Base-by-base conservation (phyloP, 805 yeast species). In the Danielia oregonensis region DNA sequence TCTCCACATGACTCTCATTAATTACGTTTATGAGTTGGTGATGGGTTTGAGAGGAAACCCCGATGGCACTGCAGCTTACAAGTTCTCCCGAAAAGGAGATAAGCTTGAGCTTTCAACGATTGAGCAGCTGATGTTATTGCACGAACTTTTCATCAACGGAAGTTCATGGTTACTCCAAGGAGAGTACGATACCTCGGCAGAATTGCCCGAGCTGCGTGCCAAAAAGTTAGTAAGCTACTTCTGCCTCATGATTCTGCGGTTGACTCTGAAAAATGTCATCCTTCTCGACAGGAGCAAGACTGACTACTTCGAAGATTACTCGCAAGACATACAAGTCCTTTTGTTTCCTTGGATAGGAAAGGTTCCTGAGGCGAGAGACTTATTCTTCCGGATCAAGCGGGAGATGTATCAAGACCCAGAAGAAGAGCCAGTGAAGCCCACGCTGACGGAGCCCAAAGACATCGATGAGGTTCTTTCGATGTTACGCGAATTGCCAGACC, bases 81-180 rank as follows among this genome's bases (percentile, higher is more conserved):
- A 54, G 10, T 78, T 79, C 47, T 75, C 85, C 7, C 66, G 91
- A 49, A 62, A 65, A 43, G 89, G 88, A 0, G 35, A 59, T 0
- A 33, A 41, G 24, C 42, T 83, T 14, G 61, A 55, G 4, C 55
- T 83, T 23, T 74, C 83, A 11, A 76, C 70, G 8, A 66, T 79
- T 31, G 91, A 83, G 46, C 67, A 61, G 40, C 72, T 75, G 44
- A 79, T 82, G 86, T 50, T 84, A 10, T 54, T 84, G 24, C 88
- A 82, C 57, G 87, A 80, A 52, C 79, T 82, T 44, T 66, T 84
- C 39, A 66, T 77, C n/a, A 76, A 74, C 41, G 72, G 63, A 24
- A 44, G 51, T 16, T 43, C 45, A n/a, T 63, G 61, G 33, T 46
- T 64, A 11, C 40, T 62, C 19, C 51, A 65, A 1, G 61, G 55